These are phyloP conservation scores for Penicillium sp. DNA, from an alignment of 2,329 filamentous ascomycete genomes.

Conservation along the genomic window DNA sequence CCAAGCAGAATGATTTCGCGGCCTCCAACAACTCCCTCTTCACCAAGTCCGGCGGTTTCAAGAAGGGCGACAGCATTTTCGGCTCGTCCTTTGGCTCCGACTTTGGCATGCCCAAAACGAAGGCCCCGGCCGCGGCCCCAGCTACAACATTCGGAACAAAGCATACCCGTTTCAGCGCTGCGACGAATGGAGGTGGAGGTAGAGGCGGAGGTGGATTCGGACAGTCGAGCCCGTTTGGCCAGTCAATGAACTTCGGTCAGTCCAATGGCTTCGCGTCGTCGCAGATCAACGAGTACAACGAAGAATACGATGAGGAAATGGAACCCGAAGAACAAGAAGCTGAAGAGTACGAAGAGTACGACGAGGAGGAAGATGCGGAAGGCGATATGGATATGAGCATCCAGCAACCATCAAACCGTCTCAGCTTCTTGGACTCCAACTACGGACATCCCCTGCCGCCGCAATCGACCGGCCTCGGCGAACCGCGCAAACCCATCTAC, in stretches of 20 bases:
- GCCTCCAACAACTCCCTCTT: conserved; percentile 45
- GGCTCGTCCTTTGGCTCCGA: conserved; percentile 42
- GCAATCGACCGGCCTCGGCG: conserved; percentile 11
- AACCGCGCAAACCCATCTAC: conserved; percentile 43
- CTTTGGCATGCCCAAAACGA: conserved; percentile 36
- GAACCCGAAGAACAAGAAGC: conserved; percentile 39
- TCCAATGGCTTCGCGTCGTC: conserved; percentile 31
- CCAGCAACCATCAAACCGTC: conserved; percentile 21
- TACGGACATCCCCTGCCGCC: conserved; percentile 31
- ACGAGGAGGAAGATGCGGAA: conserved; percentile 47
- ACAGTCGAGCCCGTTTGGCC: conserved; percentile 31
- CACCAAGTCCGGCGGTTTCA: conserved; percentile 40
- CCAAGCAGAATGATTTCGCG: conserved; percentile 27
- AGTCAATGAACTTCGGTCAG: conserved; percentile 29
- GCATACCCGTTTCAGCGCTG: conserved; percentile 32
- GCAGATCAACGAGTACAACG: conserved; percentile 31
- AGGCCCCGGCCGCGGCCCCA: too few relatives aligned
- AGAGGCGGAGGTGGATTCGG: conserved; percentile 33
- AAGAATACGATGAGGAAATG: conserved; percentile 40
- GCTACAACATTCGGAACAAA: conserved; percentile 27
- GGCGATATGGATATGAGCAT: conserved; percentile 33
- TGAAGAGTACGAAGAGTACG: conserved; percentile 43
- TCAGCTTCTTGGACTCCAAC: conserved; percentile 38
- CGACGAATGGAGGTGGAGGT: conserved; percentile 30
- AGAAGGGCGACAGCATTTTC: conserved; percentile 42